A percentile compares a stretch with the other conserved stretches of the same genome.
Conservation (phyloP, 495 filamentous ascomycete genomes). For the Xylaria palmicola region DNA sequence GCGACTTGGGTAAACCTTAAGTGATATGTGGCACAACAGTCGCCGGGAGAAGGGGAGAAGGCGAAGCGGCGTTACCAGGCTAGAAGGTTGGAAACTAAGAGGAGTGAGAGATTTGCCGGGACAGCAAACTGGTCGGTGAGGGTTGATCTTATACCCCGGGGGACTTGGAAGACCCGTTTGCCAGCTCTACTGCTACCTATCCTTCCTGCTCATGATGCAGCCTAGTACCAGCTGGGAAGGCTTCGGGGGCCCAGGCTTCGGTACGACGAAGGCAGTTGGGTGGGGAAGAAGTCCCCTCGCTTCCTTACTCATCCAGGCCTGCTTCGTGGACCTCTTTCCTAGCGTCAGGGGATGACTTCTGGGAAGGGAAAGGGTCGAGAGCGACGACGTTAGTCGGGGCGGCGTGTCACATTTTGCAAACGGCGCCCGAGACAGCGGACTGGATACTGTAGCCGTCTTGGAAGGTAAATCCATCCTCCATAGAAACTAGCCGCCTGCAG, state of each 20-base stretch:
- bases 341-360: neutral
- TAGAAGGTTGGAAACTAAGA: neutral
- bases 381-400: neutral
- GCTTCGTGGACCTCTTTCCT: conserved; percentile 3
- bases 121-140: conserved; percentile 7
- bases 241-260: neutral
- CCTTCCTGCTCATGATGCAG: conserved; percentile 1
- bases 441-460: neutral
- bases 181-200: neutral
- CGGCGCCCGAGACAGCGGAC: neutral
- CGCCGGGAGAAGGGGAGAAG: neutral
- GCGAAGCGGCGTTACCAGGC: neutral
- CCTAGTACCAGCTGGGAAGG: conserved; percentile 8
- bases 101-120: conserved; percentile 1
- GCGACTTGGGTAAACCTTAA: neutral
- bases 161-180: neutral
- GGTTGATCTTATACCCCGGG: conserved; percentile 1
- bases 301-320: neutral
- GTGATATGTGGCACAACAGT: neutral
- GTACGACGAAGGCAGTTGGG: neutral
- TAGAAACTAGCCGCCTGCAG: conserved; percentile 7
- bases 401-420: neutral
- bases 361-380: neutral
- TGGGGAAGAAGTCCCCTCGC: neutral
- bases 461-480: conserved; percentile 7